A percentile compares a stretch with the other conserved stretches of the same genome.
Conservation (phyloP, 352 stramenopile genomes). For the Globisporangium orthogonon region DNA sequence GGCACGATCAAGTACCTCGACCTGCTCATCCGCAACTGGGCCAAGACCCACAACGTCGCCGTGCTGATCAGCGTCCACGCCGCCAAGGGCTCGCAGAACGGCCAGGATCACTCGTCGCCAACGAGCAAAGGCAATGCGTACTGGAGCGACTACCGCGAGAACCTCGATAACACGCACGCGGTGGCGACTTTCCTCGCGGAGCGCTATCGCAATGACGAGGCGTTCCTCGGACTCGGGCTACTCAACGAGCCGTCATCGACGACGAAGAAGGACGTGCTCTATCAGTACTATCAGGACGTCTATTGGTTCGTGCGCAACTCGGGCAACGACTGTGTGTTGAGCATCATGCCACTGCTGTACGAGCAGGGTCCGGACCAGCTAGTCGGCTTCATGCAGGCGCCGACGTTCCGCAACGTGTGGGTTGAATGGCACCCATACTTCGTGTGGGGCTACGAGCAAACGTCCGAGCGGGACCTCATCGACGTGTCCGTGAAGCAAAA, state of each 20-base stretch:
- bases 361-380: conserved; percentile 40
- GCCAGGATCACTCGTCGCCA: conserved; percentile 59
- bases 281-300: conserved; percentile 68
- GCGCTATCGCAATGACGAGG: conserved; percentile 57
- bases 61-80: conserved; percentile 55
- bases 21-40: conserved; percentile 32
- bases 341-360: conserved; percentile 41
- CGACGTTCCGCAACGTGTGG: conserved; percentile 64
- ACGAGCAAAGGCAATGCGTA: conserved; percentile 30
- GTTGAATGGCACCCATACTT: conserved; percentile 84
- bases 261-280: conserved; percentile 49
- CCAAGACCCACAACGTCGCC: conserved; percentile 40
- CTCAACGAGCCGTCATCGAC: conserved; percentile 64
- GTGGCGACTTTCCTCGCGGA: conserved; percentile 41
- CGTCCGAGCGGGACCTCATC: conserved; percentile 42
- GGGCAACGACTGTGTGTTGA: conserved; percentile 61
- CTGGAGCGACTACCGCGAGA: conserved; percentile 46
- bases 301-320: conserved; percentile 52
- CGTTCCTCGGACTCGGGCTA: conserved; percentile 72
- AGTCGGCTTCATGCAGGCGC: conserved; percentile 42
- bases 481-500: conserved; percentile 29
- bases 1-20: conserved; percentile 49
- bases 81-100: conserved; percentile 75
- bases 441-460: conserved; percentile 68
- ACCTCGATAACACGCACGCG: conserved; percentile 48